Base-by-base conservation (phyloP, 2,329 filamentous ascomycete genomes). In the Moelleriella libera region DNA sequence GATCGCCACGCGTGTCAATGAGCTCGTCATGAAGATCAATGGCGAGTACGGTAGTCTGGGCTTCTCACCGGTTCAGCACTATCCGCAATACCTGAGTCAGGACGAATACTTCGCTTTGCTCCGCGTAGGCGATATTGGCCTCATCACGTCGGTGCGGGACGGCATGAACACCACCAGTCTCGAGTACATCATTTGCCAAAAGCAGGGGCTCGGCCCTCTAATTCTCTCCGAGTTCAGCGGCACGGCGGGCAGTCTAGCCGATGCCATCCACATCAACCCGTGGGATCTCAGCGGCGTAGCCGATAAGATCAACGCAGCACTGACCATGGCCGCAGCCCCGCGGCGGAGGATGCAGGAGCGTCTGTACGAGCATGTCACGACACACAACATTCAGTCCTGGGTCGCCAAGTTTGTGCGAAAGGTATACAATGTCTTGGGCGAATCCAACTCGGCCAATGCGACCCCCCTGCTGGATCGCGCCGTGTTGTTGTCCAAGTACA, bases 131-230 rank as follows among this genome's bases (percentile, higher is more conserved):
- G 88, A 97, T 62, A 86, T 96, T 54, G 90, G 88, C 4, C 72
- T 97, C 45, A 96, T 97, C 64, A 96, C 92, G 6, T 95, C 88
- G 55, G 89, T 97, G 28, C 81, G 90, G 50, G 92, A 97, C 63
- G 90, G 90, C 49, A 96, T 97, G 89, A 97, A 96, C 69, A 96
- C 90, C 0, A 95, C 89, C 21, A 94, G 88, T 61, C 71, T 97
- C 55, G 92, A 97, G 65, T 97, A 96, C 61, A 82, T 97, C 49
- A 77, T 95, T 49, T 94, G 88, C 63, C 90, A 97, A 65, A 85
- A 87, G 58, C 83, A 92, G 52, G 82, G 82, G 48, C 81, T 89
- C 55, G 86, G 89, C 1, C 90, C 89, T 2, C 71, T 97, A 44
- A 96, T 97, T 54, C 77, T 97, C 29, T 97, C 92, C 11, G 90